Base-by-base conservation (phyloP, 2,329 filamentous ascomycete genomes). In the Aspergillus vadensis region DNA sequence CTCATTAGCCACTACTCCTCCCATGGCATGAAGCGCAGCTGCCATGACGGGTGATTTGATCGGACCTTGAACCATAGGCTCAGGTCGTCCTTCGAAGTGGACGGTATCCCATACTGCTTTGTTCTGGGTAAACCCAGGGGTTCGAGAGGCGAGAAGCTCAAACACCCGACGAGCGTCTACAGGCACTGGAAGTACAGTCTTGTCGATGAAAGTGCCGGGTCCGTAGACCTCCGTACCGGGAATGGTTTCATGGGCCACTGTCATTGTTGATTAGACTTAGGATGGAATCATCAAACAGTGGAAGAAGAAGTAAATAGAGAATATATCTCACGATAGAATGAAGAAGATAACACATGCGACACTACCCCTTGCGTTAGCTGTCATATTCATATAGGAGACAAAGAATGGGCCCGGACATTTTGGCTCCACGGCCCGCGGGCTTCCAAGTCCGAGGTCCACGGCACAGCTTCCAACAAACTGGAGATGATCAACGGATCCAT, bases 11-110 rank as follows among this genome's bases (percentile, higher is more conserved):
- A 79, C 70, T 4, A 81, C 60, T 10, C 79, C 79, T 50, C 71
- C 72, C 79, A 81, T 80, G 8, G 74, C 77, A 55, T 81, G 78
- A 3, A 81, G 65, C 15, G 75, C 79, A 5, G 79, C 77, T 4
- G 76, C 69, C 4, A 80, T 69, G 2, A 75, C 74, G n/a, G 76
- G 74, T 1, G 77, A 71, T 62, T 81, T 82, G 57, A 81, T 75
- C 2, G 79, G 79, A 0, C 79, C 76, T 2, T 78, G 79, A 4
- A 81, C 73, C 36, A 77, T 72, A 9, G 80, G 78, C 1, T 74
- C 67, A 1, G 73, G 70, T 17, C 72, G 68, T 5, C 80, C 80
- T 5, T 73, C 68, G 59, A 82, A 81, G 5, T 70, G 60, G 32
- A 80, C 78, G 57, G 69, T 68, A 23, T 67, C 55, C 68, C 66